phyloP scores from a whole-genome alignment of 2,329 filamentous ascomycete species.

The Gaeumannomyces sp. region DNA sequence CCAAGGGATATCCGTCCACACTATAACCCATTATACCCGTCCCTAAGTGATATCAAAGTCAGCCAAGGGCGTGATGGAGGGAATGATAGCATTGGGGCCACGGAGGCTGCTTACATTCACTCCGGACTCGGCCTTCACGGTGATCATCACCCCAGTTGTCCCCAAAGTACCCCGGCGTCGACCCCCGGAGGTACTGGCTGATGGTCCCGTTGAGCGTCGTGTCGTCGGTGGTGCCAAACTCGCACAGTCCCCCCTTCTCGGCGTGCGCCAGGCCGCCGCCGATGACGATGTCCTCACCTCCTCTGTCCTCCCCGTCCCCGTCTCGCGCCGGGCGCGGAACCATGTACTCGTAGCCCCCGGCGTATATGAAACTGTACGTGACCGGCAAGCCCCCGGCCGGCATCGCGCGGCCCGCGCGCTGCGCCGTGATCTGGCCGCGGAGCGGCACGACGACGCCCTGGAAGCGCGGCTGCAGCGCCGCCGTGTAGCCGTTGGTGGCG shows the following conservation, averaged over 20 bases:
- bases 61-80: background rate
- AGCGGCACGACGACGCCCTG: conserved; percentile 43
- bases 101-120: conserved; percentile 28
- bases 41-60: conserved; percentile 3
- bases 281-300: conserved; percentile 46
- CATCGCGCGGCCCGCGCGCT: conserved; percentile 27
- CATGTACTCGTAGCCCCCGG: conserved; percentile 61
- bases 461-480: conserved; percentile 34
- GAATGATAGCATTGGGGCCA: no score
- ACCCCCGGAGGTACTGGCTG: conserved; percentile 38
- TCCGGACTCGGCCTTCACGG: conserved; percentile 32
- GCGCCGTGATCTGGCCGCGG: conserved; percentile 44
- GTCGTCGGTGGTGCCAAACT: conserved; percentile 54
- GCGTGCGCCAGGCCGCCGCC: conserved; percentile 46
- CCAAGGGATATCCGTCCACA: conserved; percentile 45
- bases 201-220: conserved; percentile 42
- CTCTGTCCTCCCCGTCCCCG: no score
- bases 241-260: conserved; percentile 31
- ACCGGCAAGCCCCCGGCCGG: conserved; percentile 33
- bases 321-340: conserved; percentile 47
- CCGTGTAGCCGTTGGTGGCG: conserved; percentile 49
- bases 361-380: conserved; percentile 58
- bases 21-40: conserved; percentile 52
- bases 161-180: conserved; percentile 45
- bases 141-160: conserved; percentile 40